Evolutionary conservation across 1,284 basidiomycete genomes (phyloP).

Genomic region (Trametes hirsuta): DNA sequence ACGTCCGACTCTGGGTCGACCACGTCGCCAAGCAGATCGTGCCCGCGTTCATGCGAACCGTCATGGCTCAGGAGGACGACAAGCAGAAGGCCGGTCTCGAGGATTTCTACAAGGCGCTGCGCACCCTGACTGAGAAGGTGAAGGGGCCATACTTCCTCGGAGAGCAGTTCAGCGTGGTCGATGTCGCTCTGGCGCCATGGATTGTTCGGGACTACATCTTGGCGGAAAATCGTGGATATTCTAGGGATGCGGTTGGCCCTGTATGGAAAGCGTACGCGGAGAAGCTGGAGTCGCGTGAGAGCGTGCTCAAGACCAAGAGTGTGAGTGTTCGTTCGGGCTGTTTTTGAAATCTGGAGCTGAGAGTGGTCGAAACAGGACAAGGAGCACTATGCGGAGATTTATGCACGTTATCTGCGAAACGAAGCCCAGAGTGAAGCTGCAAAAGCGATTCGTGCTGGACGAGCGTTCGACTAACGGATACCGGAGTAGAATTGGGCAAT

Average conservation of each 20-base stretch:
- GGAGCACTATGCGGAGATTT: conserved; percentile 53
- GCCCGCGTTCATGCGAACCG: conserved; percentile 55
- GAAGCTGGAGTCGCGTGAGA: conserved; percentile 47
- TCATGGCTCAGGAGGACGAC: conserved; percentile 55
- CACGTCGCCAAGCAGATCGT: conserved; percentile 53
- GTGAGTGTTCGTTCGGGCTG: conserved; percentile 31
- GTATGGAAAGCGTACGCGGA: conserved; percentile 53
- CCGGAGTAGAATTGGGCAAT: too few relatives aligned
- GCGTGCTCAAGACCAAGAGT: conserved; percentile 53
- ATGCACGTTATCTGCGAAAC: conserved; percentile 56
- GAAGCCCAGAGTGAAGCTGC: conserved; percentile 65
- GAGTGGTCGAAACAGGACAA: conserved; percentile 38
- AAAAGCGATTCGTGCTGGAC: conserved; percentile 56
- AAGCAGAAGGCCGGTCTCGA: conserved; percentile 48
- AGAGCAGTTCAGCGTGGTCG: conserved; percentile 57
- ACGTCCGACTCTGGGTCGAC: conserved; percentile 57
- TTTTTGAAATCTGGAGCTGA: too few relatives aligned
- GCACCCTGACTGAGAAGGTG: conserved; percentile 49
- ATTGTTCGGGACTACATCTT: conserved; percentile 51
- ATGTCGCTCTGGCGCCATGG: conserved; percentile 65
- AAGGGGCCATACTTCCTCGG: conserved; percentile 66
- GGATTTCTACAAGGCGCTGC: conserved; percentile 50
- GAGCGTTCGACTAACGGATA: not conserved
- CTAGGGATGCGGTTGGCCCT: conserved; percentile 44
- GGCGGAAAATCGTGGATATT: conserved; percentile 52